Evolutionary conservation across 2,329 filamentous ascomycete species (phyloP), one percentile per base, ranked within the genome.

Genomic region (Aspergillus candidus): DNA sequence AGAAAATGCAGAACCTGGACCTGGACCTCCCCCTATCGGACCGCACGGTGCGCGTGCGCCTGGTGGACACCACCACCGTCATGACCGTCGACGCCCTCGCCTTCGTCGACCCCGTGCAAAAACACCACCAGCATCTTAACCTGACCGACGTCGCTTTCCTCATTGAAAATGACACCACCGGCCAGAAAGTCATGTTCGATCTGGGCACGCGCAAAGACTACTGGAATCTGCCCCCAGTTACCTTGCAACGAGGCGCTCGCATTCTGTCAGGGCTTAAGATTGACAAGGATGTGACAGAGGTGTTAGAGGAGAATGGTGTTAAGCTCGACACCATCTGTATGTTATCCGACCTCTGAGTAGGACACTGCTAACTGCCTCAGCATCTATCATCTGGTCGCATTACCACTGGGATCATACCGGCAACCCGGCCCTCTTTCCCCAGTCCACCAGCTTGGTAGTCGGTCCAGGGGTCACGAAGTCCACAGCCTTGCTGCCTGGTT

Each of bases 371-470:
- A 11, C 6, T 2, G 12, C 14, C 22, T 44, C 40, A 46, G 55
- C 49, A n/a, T 51, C 56, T 22, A 49, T 63, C 13, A 51, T 61
- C 27, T 61, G 54, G 54, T 55, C 44, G n/a, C 63, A 65, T 40
- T 55, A 56, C 4, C 66, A 67, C 40, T 70, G 66, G 57, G 76
- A 80, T 52, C 77, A 80, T 44, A 72, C 69, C 7, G 78, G 77
- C 0, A 71, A 78, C 43, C 64, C 70, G 0, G 67, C 69, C 0
- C 61, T 56, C 0, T 80, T 80, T 38, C 73, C 74, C 1, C 1
- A 51, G 0, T 59, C 51, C 1, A 76, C 74, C 1, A 65, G 71
- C 7, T 52, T 80, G 0, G 52, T 79, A 29, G 75, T 78, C 3
- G 78, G 77, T 0, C 71, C 76, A 0, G 76, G 76, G 0, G 74